These are phyloP conservation scores for Clonostachys solani DNA, from an alignment of 2,329 filamentous ascomycete species.

Conservation along the genomic window DNA sequence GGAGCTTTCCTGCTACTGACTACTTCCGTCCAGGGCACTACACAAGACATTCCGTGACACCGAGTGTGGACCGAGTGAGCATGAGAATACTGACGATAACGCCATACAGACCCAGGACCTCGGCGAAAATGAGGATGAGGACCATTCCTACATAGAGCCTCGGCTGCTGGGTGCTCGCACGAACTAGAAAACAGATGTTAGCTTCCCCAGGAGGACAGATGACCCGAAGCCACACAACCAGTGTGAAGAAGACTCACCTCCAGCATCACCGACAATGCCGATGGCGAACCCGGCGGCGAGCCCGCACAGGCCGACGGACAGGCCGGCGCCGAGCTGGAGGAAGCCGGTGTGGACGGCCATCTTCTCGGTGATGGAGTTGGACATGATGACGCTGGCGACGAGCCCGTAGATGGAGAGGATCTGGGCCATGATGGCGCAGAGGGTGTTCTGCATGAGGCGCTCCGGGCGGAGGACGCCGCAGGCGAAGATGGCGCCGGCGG, in stretches of 20 bases:
- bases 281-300: constrained; percentile 41
- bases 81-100: constrained; percentile 44
- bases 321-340: constrained; percentile 36
- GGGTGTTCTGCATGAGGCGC: constrained; percentile 36
- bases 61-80: constrained; percentile 34
- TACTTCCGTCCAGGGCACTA: no score
- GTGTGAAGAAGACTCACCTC: constrained; percentile 20
- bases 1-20: no score
- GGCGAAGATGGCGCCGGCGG: constrained; percentile 35
- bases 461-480: constrained; percentile 37
- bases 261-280: constrained; percentile 39
- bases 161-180: constrained; percentile 41
- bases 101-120: constrained; percentile 39
- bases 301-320: constrained; percentile 37
- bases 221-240: neutral
- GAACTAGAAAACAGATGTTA: constrained; percentile 18
- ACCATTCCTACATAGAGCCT: constrained; percentile 41
- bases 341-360: constrained; percentile 37
- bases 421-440: constrained; percentile 42
- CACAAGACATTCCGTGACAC: constrained; percentile 27
- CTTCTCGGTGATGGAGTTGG: constrained; percentile 29
- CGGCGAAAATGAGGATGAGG: constrained; percentile 41
- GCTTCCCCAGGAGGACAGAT: neutral
- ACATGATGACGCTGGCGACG: constrained; percentile 38
- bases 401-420: constrained; percentile 43